Base-by-base conservation (phyloP, 2,329 filamentous ascomycete species). In the Orbilia ellipsospora region DNA sequence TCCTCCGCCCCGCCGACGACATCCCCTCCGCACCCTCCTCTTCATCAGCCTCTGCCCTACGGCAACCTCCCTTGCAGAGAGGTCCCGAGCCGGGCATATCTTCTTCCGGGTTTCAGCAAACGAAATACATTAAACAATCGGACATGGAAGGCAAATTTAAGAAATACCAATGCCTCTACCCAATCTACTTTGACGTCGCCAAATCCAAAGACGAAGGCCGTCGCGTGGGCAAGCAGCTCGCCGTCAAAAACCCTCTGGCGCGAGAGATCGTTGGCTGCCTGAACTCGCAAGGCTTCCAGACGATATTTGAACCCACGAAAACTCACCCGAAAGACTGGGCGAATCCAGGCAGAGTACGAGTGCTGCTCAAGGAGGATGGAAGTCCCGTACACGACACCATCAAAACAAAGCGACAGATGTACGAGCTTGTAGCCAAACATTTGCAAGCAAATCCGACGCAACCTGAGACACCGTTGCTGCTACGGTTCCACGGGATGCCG, bases 311-410 rank as follows among this genome's bases (percentile, higher is more conserved):
- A 84, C 92, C 94, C 0, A 91, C 91, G 81, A 97, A 97, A 85
- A 87, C 89, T 75, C 95, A 99, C 83, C 95, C 95, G 5, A 94
- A 95, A 84, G 95, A 99, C 85, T 99, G 95, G 95, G 90, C 91
- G 68, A 99, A 99, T 84, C 95, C 95, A 12, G 95, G 95, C 2
- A 87, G 95, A 73, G 92, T 98, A 77, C 89, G 92, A 79, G 89
- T 98, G 59, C 84, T 90, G 80, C 84, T 97, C 67, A 90, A 89
- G 82, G 81, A 87, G 77, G 85, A 88, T 73, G 87, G 87, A 40
- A 83, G 83, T 77, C 80, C 83, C 54, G 80, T 85, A 44, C 86
- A 86, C 77, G 79, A 83, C 26, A 83, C 83, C 31, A 85, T 92
- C 54, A 89, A 89, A 81, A 92, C 90, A 80, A 92, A 98, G 84